phyloP scores from a whole-genome alignment of 176 grass and related monocot genomes.

The Puya raimondii region DNA sequence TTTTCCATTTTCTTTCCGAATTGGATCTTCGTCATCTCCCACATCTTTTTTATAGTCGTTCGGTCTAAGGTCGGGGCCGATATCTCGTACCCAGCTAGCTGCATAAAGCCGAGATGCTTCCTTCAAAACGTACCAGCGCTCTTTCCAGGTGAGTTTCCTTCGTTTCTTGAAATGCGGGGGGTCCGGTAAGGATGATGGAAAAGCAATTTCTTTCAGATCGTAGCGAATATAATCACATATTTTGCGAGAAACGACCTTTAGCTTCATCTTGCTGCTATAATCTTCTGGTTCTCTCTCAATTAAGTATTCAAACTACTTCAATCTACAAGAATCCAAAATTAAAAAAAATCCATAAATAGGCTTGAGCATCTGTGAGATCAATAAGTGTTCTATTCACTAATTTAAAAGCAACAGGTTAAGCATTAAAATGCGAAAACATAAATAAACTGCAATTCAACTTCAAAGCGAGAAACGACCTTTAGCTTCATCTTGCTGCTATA shows the following conservation, averaged over 20 bases:
- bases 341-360: too few species aligned
- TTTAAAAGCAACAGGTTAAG: too few species aligned
- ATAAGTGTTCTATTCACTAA: too few species aligned
- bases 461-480: constrained; percentile 19
- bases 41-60: constrained; percentile 31
- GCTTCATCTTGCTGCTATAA: constrained; percentile 32
- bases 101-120: constrained; percentile 52
- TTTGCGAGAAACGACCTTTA: constrained; percentile 46
- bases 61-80: constrained; percentile 44
- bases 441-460: too few species aligned
- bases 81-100: constrained; percentile 30
- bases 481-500: constrained; percentile 43
- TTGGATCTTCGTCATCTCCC: background rate
- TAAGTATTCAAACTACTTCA: too few species aligned
- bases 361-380: too few species aligned
- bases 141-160: constrained; percentile 32
- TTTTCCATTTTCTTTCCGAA: background rate
- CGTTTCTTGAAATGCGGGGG: constrained; percentile 36
- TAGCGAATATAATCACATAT: constrained; percentile 47
- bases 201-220: constrained; percentile 70
- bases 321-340: too few species aligned
- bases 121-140: constrained; percentile 49
- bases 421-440: too few species aligned
- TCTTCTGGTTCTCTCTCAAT: too few species aligned
- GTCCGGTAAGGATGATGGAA: constrained; percentile 56